phyloP scores from a whole-genome alignment of 2,329 filamentous ascomycete genomes.

The Oidium heveae region DNA sequence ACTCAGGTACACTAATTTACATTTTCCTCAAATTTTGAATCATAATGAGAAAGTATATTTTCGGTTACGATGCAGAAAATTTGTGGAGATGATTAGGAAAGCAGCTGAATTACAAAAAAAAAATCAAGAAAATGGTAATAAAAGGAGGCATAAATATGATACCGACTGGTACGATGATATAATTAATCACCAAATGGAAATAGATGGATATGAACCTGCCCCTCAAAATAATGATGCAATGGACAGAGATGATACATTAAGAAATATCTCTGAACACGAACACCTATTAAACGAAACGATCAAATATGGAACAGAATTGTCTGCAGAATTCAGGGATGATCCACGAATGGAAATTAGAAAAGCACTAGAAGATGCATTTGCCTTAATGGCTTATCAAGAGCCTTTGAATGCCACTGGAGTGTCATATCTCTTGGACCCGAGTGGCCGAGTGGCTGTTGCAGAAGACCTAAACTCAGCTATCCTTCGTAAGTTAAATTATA shows the following conservation, averaged over 20 bases:
- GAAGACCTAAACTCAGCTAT: slow-evolving; percentile 91
- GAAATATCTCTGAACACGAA: slow-evolving; percentile 9
- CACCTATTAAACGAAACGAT: slow-evolving; percentile 43
- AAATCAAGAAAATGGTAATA: slow-evolving; percentile 8
- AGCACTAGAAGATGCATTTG: slow-evolving; percentile 63
- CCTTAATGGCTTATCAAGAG: slow-evolving; percentile 66
- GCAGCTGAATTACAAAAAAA: slow-evolving; percentile 35
- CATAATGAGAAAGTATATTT: slow-evolving; percentile 73
- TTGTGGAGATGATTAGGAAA: slow-evolving; percentile 76
- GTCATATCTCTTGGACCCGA: slow-evolving; percentile 50
- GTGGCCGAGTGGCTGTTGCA: slow-evolving; percentile 52
- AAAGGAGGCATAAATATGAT: slow-evolving; percentile 17
- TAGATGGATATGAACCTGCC: slow-evolving; percentile 25
- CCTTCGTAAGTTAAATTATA: slow-evolving; percentile 24
- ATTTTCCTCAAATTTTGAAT: slow-evolving; percentile 57
- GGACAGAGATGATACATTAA: slow-evolving; percentile 22
- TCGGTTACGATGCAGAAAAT: slow-evolving; percentile 66
- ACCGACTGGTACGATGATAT: slow-evolving; percentile 16
- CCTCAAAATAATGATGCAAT: slow-evolving; percentile 21
- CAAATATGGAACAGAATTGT: slow-evolving; percentile 53
- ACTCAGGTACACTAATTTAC: slow-evolving; percentile 52
- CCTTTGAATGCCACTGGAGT: slow-evolving; percentile 50
- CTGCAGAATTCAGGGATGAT: slow-evolving; percentile 52
- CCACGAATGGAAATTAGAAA: slow-evolving; percentile 43
- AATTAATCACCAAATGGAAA: slow-evolving; percentile 21